Evolutionary conservation across 148 eudicot genomes (phyloP).

Genomic region (Oxyria digyna): DNA sequence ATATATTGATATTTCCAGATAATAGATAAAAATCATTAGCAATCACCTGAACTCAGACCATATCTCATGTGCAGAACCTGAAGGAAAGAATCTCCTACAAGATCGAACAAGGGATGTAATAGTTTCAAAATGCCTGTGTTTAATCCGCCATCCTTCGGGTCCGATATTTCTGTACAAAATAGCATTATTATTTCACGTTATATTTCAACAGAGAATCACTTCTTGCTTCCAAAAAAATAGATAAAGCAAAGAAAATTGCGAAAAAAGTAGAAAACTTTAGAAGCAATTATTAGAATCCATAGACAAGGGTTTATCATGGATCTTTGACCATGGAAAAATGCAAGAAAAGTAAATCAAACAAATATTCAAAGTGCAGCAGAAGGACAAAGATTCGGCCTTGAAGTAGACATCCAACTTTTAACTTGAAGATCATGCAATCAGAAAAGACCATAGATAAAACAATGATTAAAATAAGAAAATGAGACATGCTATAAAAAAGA

Average conservation of each 20-base stretch:
- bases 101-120: constrained; percentile 91
- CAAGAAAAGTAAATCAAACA: background rate
- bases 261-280: background rate
- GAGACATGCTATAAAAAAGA: background rate
- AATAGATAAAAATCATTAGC: background rate
- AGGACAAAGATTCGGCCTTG: background rate
- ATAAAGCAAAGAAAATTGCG: background rate
- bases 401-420: background rate
- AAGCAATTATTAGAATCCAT: background rate
- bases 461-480: background rate
- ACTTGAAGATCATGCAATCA: background rate
- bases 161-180: constrained; percentile 63
- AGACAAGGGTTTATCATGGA: background rate
- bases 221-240: background rate
- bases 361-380: background rate
- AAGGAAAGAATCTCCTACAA: constrained; percentile 83
- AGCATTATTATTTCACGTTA: background rate
- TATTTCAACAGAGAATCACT: background rate
- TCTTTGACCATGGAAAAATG: background rate
- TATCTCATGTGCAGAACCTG: constrained; percentile 82
- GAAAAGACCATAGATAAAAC: background rate
- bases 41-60: constrained; percentile 93
- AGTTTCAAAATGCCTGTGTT: constrained; percentile 90
- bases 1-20: background rate
- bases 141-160: constrained; percentile 96